Conservation (phyloP, 1,284 basidiomycete genomes). For the Fomitopsis palustris region DNA sequence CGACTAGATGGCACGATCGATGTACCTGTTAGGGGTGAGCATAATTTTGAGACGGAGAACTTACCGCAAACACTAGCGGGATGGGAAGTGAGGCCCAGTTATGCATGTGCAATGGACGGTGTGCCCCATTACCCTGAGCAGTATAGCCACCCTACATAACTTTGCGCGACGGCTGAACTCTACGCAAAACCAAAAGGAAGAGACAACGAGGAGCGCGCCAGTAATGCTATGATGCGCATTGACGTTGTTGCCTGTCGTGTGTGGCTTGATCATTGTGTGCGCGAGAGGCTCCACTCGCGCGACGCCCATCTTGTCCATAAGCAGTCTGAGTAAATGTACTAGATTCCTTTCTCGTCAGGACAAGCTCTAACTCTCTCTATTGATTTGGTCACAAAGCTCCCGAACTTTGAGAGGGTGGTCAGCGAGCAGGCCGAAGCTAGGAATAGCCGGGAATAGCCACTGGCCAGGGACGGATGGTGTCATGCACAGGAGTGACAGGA, state of each 20-base stretch:
- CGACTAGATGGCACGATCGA: slow-evolving; percentile 63
- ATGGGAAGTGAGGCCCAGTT: neutral
- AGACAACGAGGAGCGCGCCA: slow-evolving; percentile 54
- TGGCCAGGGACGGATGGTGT: slow-evolving; percentile 40
- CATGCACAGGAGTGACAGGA: neutral
- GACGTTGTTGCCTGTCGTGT: slow-evolving; percentile 57
- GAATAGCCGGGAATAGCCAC: slow-evolving; percentile 60
- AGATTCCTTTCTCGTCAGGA: slow-evolving; percentile 44
- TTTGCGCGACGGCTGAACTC: no score
- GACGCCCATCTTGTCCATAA: slow-evolving; percentile 65
- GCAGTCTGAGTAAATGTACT: slow-evolving; percentile 47
- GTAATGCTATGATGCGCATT: slow-evolving; percentile 52
- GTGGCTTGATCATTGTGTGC: slow-evolving; percentile 60
- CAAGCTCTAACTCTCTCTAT: slow-evolving; percentile 38
- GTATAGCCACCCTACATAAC: no score
- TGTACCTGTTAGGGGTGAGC: slow-evolving; percentile 35
- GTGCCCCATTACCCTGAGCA: no score
- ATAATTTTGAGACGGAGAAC: slow-evolving; percentile 12
- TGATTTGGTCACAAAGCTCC: slow-evolving; percentile 30
- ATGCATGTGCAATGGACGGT: no score
- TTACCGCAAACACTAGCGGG: slow-evolving; percentile 52
- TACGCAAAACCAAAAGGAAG: slow-evolving; percentile 56
- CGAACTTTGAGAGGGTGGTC: slow-evolving; percentile 59
- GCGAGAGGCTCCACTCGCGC: slow-evolving; percentile 48
- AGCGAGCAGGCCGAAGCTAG: slow-evolving; percentile 54